Percentiles rank a stretch among this genome's conserved stretches.
Evolutionary conservation across 257 asterid genomes (phyloP).

Genomic region (Catharanthus roseus): DNA sequence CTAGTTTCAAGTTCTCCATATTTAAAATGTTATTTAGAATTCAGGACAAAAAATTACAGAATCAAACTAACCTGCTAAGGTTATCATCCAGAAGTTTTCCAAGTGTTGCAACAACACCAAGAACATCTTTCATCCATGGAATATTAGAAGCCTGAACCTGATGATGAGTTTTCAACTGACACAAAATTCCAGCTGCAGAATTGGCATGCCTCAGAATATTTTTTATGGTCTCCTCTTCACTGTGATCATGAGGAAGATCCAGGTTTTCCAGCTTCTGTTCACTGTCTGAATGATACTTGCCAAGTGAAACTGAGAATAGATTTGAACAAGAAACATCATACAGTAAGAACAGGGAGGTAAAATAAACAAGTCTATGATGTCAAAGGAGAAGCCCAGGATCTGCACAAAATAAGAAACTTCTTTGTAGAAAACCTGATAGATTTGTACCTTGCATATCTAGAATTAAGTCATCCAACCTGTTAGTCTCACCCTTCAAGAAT

Average conservation of each 20-base stretch:
- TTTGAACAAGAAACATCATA: slow-evolving; percentile 13
- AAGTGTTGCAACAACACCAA: slow-evolving; percentile 75
- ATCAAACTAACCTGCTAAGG: slow-evolving; percentile 65
- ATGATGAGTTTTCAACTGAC: slow-evolving; percentile 37
- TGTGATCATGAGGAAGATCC: slow-evolving; percentile 20
- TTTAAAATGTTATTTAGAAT: slow-evolving; percentile 6
- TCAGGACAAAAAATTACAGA: slow-evolving; percentile 6
- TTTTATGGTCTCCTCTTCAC: slow-evolving; percentile 43
- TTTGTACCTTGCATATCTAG: slow-evolving; percentile 56
- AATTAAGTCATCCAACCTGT: slow-evolving; percentile 49
- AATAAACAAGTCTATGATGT: neutral
- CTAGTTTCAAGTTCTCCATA: neutral
- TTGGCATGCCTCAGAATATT: slow-evolving; percentile 44
- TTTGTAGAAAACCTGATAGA: no score
- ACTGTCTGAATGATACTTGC: slow-evolving; percentile 42
- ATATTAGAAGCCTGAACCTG: slow-evolving; percentile 39
- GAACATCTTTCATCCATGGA: slow-evolving; percentile 46
- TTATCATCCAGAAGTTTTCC: slow-evolving; percentile 58
- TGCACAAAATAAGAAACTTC: neutral
- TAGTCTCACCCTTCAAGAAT: slow-evolving; percentile 37
- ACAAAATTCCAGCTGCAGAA: slow-evolving; percentile 60
- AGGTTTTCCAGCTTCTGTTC: slow-evolving; percentile 22
- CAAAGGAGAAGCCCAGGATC: neutral
- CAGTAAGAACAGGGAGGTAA: slow-evolving; percentile 3
- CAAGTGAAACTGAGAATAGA: slow-evolving; percentile 46